Conservation (phyloP, 2,329 filamentous ascomycete genomes). For the Exophiala phaeomuriformis region DNA sequence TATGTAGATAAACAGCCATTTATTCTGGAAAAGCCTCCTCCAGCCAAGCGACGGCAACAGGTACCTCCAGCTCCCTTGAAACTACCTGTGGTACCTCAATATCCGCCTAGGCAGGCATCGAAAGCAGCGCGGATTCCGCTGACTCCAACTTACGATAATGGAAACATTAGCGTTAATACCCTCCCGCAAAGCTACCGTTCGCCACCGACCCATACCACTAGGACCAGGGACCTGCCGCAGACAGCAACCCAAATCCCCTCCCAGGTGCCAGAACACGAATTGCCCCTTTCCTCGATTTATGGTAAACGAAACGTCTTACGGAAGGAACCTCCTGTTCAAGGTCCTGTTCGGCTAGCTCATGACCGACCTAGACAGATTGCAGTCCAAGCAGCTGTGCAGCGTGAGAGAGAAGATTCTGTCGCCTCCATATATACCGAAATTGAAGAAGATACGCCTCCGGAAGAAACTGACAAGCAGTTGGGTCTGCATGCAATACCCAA, state of each 20-base stretch:
- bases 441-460: conserved; percentile 21
- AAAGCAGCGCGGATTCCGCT: conserved; percentile 32
- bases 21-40: conserved; percentile 11
- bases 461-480: conserved; percentile 19
- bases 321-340: conserved; percentile 11
- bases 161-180: conserved; percentile 14
- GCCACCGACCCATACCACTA: not conserved
- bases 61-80: conserved; percentile 10
- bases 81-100: conserved; percentile 12
- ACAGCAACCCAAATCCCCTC: not conserved
- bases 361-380: conserved; percentile 3
- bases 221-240: not conserved
- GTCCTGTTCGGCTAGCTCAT: conserved; percentile 6
- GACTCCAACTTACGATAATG: conserved; percentile 28
- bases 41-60: conserved; percentile 5
- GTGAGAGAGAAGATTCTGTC: conserved; percentile 13
- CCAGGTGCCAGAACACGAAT: conserved; percentile 14
- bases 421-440: conserved; percentile 30
- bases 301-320: conserved; percentile 13
- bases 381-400: not conserved
- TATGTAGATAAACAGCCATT: conserved; percentile 22
- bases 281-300: conserved; percentile 19
- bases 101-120: conserved; percentile 29
- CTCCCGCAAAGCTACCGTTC: conserved; percentile 5
- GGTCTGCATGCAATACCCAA: conserved; percentile 21